Conservation (phyloP, 495 filamentous ascomycete species). For the Xylaria castorea region DNA sequence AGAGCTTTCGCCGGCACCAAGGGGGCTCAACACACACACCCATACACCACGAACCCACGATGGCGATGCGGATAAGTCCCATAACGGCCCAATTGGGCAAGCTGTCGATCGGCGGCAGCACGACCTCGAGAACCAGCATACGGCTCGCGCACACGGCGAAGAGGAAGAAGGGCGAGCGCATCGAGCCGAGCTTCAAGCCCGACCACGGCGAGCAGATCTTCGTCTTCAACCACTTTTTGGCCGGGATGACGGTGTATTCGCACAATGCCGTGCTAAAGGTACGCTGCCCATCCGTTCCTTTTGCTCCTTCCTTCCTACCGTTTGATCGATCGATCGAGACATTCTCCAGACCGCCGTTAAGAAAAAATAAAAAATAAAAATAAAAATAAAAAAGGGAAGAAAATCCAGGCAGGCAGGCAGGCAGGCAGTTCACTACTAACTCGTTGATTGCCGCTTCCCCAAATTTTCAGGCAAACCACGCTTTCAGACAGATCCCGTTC, state of each 20-base stretch:
- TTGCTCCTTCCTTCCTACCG: slow-evolving; percentile 26
- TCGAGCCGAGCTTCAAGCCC: slow-evolving; percentile 36
- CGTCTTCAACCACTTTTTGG: slow-evolving; percentile 79
- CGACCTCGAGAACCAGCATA: slow-evolving; percentile 30
- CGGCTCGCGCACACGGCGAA: slow-evolving; percentile 27
- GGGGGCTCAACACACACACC: not conserved
- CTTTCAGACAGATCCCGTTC: slow-evolving; percentile 79
- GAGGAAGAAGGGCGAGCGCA: slow-evolving; percentile 17
- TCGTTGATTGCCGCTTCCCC: not conserved
- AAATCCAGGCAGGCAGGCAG: too few species aligned
- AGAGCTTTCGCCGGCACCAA: slow-evolving; percentile 13
- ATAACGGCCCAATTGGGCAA: slow-evolving; percentile 35
- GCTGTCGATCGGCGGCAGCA: slow-evolving; percentile 32
- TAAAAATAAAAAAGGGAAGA: not conserved
- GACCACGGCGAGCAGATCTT: slow-evolving; percentile 75
- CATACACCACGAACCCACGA: slow-evolving; percentile 27
- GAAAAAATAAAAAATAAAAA: too few species aligned
- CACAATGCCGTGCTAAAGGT: slow-evolving; percentile 73
- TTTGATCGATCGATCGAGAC: not conserved
- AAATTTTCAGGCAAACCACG: slow-evolving; percentile 62
- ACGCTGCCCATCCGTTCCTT: slow-evolving; percentile 30
- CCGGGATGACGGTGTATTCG: slow-evolving; percentile 85
- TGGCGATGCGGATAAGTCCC: slow-evolving; percentile 36
- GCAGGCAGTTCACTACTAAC: not conserved
- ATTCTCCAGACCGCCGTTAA: not conserved